Base-by-base conservation (phyloP, 2,329 filamentous ascomycete genomes). In the Aureobasidium sp. region DNA sequence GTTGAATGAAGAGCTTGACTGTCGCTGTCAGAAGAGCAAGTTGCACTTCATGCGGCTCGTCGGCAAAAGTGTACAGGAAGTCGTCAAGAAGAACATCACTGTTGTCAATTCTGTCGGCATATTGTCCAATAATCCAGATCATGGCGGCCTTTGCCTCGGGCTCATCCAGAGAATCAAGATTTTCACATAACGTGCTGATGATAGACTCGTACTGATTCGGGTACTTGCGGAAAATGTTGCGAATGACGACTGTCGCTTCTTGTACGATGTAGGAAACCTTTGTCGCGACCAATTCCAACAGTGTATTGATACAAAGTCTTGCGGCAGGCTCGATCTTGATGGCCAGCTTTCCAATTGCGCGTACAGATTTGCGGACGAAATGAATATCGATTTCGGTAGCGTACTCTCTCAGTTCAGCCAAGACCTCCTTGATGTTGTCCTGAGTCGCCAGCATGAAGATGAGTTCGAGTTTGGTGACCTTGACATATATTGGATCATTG, bases 81-180 rank as follows among this genome's bases (percentile, higher is more conserved):
- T 98, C 93, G 62, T 98, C 91, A 7, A 98, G 79, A 2, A 98
- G 77, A 0, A 86, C 88, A 62, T 97, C 93, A 14, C 88, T 93
- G 68, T 98, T 97, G 67, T 98, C 93, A 62, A 98, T 98, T 39
- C 93, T 85, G 66, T 94, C 90, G 8, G 93, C 93, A 64, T 98
- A 98, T 68, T 98, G 89, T 2, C 93, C 93, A 66, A 98, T 98
- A 30, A 98, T 93, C 93, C 93, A 98, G 39, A 98, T 93, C 83
- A 98, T 95, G 55, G 93, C 93, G 1, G 93, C 90, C 69, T 98
- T 98, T 40, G 93, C 93, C 70, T 98, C 93, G 2, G 93, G 91
- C 68, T 98, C 93, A 68, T 98, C 93, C 44, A 98, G 75, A 3
- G 90, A 95, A 70, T 98, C 93, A 21, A 98, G 81, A 63, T 98